Evolutionary conservation across 139 green algal genomes (phyloP).

Genomic region (Deuterostichococcus epilithicus): DNA sequence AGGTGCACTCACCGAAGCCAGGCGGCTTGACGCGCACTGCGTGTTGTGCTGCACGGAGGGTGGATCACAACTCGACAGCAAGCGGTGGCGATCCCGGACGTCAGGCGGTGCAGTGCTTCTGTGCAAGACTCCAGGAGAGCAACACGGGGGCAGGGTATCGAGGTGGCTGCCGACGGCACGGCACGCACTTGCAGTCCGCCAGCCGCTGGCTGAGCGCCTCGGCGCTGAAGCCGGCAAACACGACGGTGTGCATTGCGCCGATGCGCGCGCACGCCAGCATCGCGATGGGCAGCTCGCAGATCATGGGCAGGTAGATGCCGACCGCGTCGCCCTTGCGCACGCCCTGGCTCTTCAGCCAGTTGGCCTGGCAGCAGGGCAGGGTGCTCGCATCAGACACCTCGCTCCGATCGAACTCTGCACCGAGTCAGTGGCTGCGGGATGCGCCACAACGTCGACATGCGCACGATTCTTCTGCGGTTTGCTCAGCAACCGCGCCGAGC

Average conservation of each 20-base stretch:
- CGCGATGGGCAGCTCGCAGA: slow-evolving; percentile 79
- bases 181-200: slow-evolving; percentile 39
- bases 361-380: slow-evolving; percentile 57
- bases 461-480: too few species aligned
- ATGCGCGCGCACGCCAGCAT: slow-evolving; percentile 94
- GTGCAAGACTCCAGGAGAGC: too few species aligned
- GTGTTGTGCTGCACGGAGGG: not conserved
- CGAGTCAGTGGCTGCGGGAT: too few species aligned
- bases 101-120: too few species aligned
- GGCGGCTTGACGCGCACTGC: slow-evolving; percentile 25
- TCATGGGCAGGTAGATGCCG: slow-evolving; percentile 95
- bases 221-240: slow-evolving; percentile 94
- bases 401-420: too few species aligned
- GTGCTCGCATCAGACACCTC: not conserved
- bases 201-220: slow-evolving; percentile 75
- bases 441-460: too few species aligned
- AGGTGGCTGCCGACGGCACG: too few species aligned
- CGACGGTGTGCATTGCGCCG: slow-evolving; percentile 89
- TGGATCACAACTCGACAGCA: not conserved
- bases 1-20: too few species aligned
- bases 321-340: slow-evolving; percentile 86
- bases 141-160: slow-evolving; percentile 33
- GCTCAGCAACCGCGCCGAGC: too few species aligned
- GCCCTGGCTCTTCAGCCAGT: slow-evolving; percentile 80
- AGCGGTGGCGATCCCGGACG: not conserved